These are phyloP conservation scores for Tuber umbilicatum DNA, from an alignment of 495 filamentous ascomycete genomes.

Conservation along the genomic window DNA sequence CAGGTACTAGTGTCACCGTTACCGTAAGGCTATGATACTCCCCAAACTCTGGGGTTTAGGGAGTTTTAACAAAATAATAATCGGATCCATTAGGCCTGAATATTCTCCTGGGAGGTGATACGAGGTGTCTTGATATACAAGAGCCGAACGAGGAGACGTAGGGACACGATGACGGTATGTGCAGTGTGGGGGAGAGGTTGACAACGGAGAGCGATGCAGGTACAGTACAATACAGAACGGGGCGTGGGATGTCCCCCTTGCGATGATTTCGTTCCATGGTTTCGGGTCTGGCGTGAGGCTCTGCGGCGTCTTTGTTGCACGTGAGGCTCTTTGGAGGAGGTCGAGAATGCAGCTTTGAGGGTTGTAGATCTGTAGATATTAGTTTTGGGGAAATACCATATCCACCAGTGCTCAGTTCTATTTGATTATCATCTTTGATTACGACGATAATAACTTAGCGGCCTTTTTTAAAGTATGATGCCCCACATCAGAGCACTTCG, in stretches of 20 bases:
- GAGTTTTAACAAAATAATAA: background rate
- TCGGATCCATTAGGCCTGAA: background rate
- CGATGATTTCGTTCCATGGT: background rate
- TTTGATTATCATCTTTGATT: background rate
- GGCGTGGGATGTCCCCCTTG: conserved; percentile 5
- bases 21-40: background rate
- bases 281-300: background rate
- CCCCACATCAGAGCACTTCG: background rate
- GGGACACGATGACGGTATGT: background rate
- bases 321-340: background rate
- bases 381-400: background rate
- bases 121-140: background rate
- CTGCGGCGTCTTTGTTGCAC: background rate
- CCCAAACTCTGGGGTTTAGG: background rate
- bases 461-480: background rate
- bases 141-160: background rate
- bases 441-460: background rate
- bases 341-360: background rate
- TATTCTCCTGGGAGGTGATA: background rate
- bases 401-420: background rate
- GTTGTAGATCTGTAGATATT: background rate
- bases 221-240: background rate
- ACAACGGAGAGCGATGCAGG: background rate
- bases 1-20: background rate
- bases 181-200: background rate